phyloP scores from a whole-genome alignment of 805 yeast genomes.

The Schizosaccharomyces octosporus region DNA sequence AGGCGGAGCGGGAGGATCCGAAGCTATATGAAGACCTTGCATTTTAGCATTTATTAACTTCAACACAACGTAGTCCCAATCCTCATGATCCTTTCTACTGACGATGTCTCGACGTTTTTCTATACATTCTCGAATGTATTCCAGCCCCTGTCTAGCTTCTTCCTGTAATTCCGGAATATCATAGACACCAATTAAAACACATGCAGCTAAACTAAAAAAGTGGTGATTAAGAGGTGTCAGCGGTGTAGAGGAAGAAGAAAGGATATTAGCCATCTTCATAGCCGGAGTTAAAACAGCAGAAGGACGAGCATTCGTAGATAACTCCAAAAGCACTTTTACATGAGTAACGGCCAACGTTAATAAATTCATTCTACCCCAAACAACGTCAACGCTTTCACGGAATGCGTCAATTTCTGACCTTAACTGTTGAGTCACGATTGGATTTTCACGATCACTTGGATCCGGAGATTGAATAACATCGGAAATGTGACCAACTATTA shows the following conservation, averaged over 20 bases:
- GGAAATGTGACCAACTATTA: slow-evolving; percentile 9
- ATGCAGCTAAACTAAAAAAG: slow-evolving; percentile 7
- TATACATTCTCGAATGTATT: slow-evolving; percentile 1
- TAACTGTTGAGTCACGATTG: slow-evolving; percentile 5
- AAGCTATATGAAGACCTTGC: neutral
- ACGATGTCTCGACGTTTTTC: neutral
- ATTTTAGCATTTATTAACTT: neutral
- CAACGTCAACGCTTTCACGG: slow-evolving; percentile 9
- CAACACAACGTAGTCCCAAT: neutral
- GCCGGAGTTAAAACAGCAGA: slow-evolving; percentile 8
- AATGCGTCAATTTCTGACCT: slow-evolving; percentile 9
- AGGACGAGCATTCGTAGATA: slow-evolving; percentile 6
- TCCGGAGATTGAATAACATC: slow-evolving; percentile 6
- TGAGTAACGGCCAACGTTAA: slow-evolving; percentile 9
- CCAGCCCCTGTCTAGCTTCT: slow-evolving; percentile 8
- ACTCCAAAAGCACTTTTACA: slow-evolving; percentile 6
- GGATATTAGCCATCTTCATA: slow-evolving; percentile 5
- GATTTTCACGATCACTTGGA: slow-evolving; percentile 1
- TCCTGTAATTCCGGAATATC: slow-evolving; percentile 7
- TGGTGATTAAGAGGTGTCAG: slow-evolving; percentile 8
- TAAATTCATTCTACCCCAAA: slow-evolving; percentile 8
- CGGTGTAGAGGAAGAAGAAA: slow-evolving; percentile 5
- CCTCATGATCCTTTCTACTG: neutral
- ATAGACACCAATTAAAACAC: slow-evolving; percentile 7
- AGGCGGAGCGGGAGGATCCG: neutral